Conservation (phyloP, 2,329 filamentous ascomycete species). For the Aspergillus fumigatus region DNA sequence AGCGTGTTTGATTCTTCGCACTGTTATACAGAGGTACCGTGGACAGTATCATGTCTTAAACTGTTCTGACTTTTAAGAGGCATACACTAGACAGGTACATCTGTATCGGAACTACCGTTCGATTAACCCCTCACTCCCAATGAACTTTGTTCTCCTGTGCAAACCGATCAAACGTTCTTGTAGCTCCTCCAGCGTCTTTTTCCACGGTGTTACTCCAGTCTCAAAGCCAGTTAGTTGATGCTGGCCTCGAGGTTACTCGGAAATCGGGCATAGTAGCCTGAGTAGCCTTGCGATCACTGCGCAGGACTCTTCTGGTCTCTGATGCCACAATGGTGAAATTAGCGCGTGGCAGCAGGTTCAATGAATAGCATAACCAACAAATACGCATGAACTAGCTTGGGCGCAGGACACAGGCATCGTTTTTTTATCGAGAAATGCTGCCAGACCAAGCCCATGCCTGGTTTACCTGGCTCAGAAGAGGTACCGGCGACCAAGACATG, state of each 20-base stretch:
- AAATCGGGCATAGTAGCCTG: neutral
- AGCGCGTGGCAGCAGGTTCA: neutral
- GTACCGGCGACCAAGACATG: conserved; percentile 45
- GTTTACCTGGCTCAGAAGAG: conserved; percentile 32
- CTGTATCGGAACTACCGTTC: too few species aligned
- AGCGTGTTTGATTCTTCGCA: neutral
- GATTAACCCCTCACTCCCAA: too few species aligned
- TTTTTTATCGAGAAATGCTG: conserved; percentile 33
- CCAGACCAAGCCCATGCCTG: conserved; percentile 35
- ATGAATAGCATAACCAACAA: neutral
- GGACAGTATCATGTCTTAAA: neutral
- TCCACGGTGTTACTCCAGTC: neutral
- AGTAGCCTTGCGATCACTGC: conserved; percentile 26
- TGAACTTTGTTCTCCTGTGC: neutral
- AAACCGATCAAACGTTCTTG: neutral
- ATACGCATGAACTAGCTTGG: conserved; percentile 49
- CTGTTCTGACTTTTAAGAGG: too few species aligned
- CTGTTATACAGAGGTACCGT: too few species aligned
- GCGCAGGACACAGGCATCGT: conserved; percentile 42
- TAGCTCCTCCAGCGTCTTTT: neutral
- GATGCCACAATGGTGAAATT: neutral
- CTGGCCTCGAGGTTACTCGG: neutral
- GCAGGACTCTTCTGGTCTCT: conserved; percentile 41
- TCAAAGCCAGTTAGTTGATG: conserved; percentile 1
- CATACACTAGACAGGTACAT: neutral